These are phyloP conservation scores for Linum tenue DNA, from an alignment of 345 rosid species.

Conservation along the genomic window DNA sequence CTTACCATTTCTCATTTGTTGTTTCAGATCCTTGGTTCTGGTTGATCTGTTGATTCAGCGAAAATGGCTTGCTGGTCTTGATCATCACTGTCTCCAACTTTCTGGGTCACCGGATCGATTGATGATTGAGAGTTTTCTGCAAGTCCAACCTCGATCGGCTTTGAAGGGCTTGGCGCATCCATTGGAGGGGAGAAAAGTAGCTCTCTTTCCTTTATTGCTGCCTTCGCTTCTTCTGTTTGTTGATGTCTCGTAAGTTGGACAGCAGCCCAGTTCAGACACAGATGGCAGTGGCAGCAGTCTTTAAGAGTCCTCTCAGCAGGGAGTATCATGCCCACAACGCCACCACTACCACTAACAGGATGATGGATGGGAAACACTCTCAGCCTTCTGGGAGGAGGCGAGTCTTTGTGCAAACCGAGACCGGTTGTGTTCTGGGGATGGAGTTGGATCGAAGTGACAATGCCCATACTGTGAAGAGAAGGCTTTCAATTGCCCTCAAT, in stretches of 20 bases:
- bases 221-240: constrained; percentile 41
- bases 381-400: constrained; percentile 68
- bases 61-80: constrained; percentile 24
- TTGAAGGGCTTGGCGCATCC: constrained; percentile 33
- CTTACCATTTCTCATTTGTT: not conserved
- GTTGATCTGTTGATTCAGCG: not conserved
- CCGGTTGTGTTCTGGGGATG: constrained; percentile 97
- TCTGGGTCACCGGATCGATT: constrained; percentile 17
- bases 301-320: constrained; percentile 64
- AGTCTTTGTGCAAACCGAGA: constrained; percentile 94
- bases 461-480: constrained; percentile 84
- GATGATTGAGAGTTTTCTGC: constrained; percentile 35
- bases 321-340: constrained; percentile 33
- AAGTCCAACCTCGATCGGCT: constrained; percentile 17
- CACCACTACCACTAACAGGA: constrained; percentile 12
- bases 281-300: constrained; percentile 70
- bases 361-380: constrained; percentile 62
- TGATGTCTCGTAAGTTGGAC: constrained; percentile 83
- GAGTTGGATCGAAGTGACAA: constrained; percentile 90
- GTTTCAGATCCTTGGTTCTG: constrained; percentile 19
- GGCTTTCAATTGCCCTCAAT: constrained; percentile 87
- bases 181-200: constrained; percentile 29
- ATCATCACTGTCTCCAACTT: constrained; percentile 6
- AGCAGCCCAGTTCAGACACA: constrained; percentile 88
- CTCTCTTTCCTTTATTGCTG: constrained; percentile 33